Base-by-base conservation (phyloP, 1,284 basidiomycete species). In the Leccinum pallidistipes region DNA sequence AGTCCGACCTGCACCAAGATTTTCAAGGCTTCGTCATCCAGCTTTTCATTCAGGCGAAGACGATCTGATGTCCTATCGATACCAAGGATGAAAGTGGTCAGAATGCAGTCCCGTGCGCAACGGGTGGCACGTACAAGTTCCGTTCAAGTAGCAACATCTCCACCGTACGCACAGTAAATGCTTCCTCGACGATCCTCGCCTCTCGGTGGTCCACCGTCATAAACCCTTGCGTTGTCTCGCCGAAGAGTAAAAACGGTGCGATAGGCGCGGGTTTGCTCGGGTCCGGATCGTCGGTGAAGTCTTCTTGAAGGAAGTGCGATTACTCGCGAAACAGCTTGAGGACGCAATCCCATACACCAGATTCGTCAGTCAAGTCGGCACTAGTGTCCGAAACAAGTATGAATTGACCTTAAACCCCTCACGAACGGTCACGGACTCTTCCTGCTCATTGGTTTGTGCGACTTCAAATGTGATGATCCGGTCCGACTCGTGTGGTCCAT, bases 391-490 rank as follows among this genome's bases (percentile, higher is more conserved):
- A n/a, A 29, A 18, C 8, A 8, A 6, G 5, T 45, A 32, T 7
- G 7, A 14, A 57, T 32, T 38, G 12, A 82, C 83, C 65, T 71
- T 70, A 60, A 84, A 84, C 0, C 81, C 84, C 2, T 72, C 66
- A 3, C 75, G 73, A 0, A 73, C 63, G 0, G 69, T 69, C 0
- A 84, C 83, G 10, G 76, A 74, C 63, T 87, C 85, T 56, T 85
- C 83, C 62, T 87, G 83, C 61, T 86, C 83, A 18, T 79, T 81
- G 1, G 81, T 83, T 66, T 85, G 83, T 0, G 78, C 72, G 0
- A 87, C 86, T 61, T 84, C 80, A 57, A 83, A 87, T 1, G 78
- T 78, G 66, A 83, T 84, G 54, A 86, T 67, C 9, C 84, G 74
- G 56, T 82, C 82, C 0, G 71, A 70, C 3, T 79, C 77, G 0